A percentile compares a stretch with the other conserved stretches of the same genome.
Evolutionary conservation across 176 grass and related monocot species (phyloP).

Genomic region (Areca catechu): DNA sequence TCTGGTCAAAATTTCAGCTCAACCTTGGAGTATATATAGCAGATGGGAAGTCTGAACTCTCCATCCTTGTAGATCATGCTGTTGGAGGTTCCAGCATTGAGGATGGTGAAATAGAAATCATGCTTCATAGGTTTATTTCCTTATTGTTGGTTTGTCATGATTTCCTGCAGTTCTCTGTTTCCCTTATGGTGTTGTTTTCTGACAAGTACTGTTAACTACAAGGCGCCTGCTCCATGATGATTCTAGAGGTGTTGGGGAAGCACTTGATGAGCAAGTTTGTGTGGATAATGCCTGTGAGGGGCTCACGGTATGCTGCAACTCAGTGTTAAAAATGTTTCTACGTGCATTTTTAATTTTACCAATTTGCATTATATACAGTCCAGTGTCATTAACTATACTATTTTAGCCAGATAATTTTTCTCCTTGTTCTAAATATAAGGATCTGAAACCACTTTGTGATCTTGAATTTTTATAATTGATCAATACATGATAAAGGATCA

Average conservation of each 20-base stretch:
- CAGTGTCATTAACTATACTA: too few species aligned
- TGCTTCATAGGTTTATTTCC: conserved; percentile 69
- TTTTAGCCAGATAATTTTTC: too few species aligned
- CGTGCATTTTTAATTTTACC: too few species aligned
- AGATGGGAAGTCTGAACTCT: conserved; percentile 74
- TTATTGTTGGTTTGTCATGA: neutral
- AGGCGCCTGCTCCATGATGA: conserved; percentile 69
- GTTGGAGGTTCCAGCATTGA: conserved; percentile 84
- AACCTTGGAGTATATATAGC: conserved; percentile 65
- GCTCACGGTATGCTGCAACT: conserved; percentile 37
- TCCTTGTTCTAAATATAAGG: too few species aligned
- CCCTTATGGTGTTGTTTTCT: neutral
- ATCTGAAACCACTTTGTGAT: too few species aligned
- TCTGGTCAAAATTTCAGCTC: conserved; percentile 37
- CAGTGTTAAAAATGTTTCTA: too few species aligned
- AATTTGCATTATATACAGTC: too few species aligned
- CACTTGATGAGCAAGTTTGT: conserved; percentile 68
- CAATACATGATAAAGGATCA: too few species aligned
- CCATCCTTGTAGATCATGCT: conserved; percentile 76
- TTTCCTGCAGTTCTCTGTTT: neutral
- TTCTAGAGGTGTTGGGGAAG: conserved; percentile 47
- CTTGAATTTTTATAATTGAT: too few species aligned
- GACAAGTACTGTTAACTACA: conserved; percentile 6
- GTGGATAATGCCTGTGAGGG: conserved; percentile 45
- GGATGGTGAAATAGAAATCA: conserved; percentile 84